Percentiles rank a stretch among this genome's conserved stretches.
phyloP scores from a whole-genome alignment of 148 eudicot species.

The Vaccinium darrowii region DNA sequence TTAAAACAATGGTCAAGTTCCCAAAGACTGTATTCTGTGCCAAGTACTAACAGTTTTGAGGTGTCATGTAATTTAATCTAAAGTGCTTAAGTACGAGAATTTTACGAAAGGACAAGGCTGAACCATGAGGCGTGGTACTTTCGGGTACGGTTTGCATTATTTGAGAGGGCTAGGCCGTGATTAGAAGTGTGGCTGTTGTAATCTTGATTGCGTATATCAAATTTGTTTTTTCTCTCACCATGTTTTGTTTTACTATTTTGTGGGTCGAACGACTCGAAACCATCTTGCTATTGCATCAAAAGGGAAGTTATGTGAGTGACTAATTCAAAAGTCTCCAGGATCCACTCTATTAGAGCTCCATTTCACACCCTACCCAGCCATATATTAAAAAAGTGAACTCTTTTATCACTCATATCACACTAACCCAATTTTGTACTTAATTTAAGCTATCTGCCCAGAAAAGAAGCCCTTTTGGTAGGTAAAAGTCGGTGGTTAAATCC shows the following conservation, averaged over 20 bases:
- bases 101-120: not conserved
- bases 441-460: not conserved
- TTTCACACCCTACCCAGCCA: conserved; percentile 1
- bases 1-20: not conserved
- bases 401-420: conserved; percentile 5
- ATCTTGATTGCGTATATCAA: no score
- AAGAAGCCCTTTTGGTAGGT: not conserved
- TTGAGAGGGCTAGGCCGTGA: not conserved
- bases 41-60: not conserved
- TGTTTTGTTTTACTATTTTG: not conserved
- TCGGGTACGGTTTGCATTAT: not conserved
- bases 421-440: not conserved
- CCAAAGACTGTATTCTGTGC: not conserved
- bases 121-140: not conserved
- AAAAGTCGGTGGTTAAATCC: conserved; percentile 7
- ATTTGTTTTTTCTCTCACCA: not conserved
- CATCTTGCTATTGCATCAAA: not conserved
- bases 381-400: not conserved
- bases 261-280: not conserved
- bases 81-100: not conserved
- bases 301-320: not conserved
- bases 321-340: not conserved
- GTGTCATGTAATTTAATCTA: not conserved
- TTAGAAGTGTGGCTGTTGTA: not conserved
- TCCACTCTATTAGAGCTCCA: not conserved